phyloP scores from a whole-genome alignment of 331 rosid species.

The Cydonia oblonga region DNA sequence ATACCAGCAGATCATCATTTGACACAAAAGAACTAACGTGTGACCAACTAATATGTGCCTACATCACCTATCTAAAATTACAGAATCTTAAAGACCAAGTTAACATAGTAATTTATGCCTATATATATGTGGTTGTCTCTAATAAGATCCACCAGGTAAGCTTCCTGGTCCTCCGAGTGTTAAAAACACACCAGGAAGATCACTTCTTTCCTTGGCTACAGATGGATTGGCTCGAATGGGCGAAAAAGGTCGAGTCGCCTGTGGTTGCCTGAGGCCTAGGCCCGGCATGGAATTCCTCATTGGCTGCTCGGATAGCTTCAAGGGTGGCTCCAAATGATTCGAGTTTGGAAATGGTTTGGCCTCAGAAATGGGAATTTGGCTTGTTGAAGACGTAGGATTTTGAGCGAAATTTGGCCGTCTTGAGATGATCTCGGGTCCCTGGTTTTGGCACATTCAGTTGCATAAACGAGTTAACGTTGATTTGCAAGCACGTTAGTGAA shows the following conservation, averaged over 20 bases:
- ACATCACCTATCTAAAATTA: background rate
- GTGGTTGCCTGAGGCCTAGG: constrained; percentile 29
- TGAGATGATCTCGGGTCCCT: constrained; percentile 38
- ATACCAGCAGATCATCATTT: constrained; percentile 1
- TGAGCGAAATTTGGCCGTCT: constrained; percentile 26
- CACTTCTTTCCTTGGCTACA: constrained; percentile 43
- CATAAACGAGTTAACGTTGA: background rate
- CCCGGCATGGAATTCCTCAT: constrained; percentile 9
- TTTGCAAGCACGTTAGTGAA: background rate
- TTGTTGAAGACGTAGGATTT: constrained; percentile 13
- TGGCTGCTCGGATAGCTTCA: constrained; percentile 24
- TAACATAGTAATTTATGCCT: background rate
- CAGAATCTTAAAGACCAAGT: constrained; percentile 15
- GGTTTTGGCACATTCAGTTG: background rate
- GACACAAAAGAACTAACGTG: background rate
- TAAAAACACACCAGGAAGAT: constrained; percentile 66
- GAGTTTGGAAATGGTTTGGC: constrained; percentile 27
- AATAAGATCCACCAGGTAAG: constrained; percentile 22
- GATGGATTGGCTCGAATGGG: constrained; percentile 20
- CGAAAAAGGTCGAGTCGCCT: constrained; percentile 25
- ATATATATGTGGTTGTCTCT: background rate
- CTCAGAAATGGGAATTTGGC: constrained; percentile 6
- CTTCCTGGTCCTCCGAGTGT: constrained; percentile 83
- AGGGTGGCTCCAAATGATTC: constrained; percentile 15
- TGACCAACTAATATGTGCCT: background rate